Evolutionary conservation across 1,284 basidiomycete genomes (phyloP).

Genomic region (Microbotryomycetes sp.): DNA sequence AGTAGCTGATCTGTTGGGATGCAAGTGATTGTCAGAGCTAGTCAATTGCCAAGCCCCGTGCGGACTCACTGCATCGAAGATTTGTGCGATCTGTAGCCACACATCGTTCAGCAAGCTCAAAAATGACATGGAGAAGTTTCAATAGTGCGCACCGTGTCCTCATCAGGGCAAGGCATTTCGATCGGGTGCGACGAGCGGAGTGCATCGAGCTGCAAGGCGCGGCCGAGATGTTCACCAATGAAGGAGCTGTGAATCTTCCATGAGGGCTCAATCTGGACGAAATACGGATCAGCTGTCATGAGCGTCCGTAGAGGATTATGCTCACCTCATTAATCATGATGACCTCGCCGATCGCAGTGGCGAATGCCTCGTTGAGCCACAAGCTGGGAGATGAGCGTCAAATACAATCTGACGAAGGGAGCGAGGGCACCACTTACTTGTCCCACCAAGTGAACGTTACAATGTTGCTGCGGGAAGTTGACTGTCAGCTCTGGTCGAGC

Average conservation of each 20-base stretch:
- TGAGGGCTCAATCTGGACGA: conserved; percentile 49
- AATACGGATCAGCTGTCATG: no score
- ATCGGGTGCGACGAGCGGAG: conserved; percentile 91
- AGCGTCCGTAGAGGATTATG: no score
- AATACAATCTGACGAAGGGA: no score
- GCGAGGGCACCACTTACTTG: no score
- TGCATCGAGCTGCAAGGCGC: conserved; percentile 72
- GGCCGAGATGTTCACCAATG: conserved; percentile 48
- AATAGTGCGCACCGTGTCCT: conserved; percentile 40
- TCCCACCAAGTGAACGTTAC: conserved; percentile 32
- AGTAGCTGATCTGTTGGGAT: conserved; percentile 54
- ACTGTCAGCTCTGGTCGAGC: no score
- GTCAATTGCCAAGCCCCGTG: not conserved
- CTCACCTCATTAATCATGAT: conserved; percentile 77
- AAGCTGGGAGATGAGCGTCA: not conserved
- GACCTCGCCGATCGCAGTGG: conserved; percentile 70
- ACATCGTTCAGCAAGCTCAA: no score
- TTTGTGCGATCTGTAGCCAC: conserved; percentile 2
- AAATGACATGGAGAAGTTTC: conserved; percentile 72
- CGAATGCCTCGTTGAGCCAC: conserved; percentile 64
- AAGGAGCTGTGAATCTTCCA: conserved; percentile 51
- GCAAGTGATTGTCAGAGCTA: not conserved
- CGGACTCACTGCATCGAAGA: conserved; percentile 19
- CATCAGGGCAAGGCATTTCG: conserved; percentile 80
- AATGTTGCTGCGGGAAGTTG: no score